Evolutionary conservation across 202 grass and related monocot genomes (phyloP), one percentile per base, ranked within the genome.

Genomic region (Saccharum hybrid): DNA sequence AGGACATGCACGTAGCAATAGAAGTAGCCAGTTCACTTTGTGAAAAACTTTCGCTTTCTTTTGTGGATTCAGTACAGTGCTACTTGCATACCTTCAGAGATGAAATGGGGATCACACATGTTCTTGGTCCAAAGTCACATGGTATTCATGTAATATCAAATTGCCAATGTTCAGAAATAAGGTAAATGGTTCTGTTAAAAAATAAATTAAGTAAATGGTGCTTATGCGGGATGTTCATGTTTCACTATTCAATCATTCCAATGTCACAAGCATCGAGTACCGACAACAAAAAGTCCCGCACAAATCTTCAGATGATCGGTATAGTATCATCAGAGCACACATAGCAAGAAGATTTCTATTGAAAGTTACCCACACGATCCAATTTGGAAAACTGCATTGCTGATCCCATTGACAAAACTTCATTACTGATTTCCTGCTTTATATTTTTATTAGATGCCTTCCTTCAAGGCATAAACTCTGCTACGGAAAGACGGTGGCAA

Each of bases 1-100:
- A 54, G 81, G 43, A 52, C 69, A 83, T 38, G 76, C 56, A 60
- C 45, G 41, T 57, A 46, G 31, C 30, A 83, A 63, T 59, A 49
- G 8, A 83, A 18, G 10, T 8, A 68, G 39, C 21, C 18, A 56
- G 51, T n/a, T 56, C 10, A 26, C 21, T 78, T 37, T 49, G 28
- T 62, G 23, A 15, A 18, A 63, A 16, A 63, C 31, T 65, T 34
- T n/a, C 0, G 6, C 37, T 28, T 61, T 2, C 45, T 63, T 30
- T 10, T 18, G 7, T 28, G 39, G 30, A 52, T 37, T 22, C 7
- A 3, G 10, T 13, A 52, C 21, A 62, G 23, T 79, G 14, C n/a
- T 51, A 5, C 37, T 26, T 71, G 30, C 18, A 51, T 61, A 28
- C 39, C 43, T 83, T 42, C 61, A 79, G 14, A 51, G 14, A 51